Conservation (phyloP, 106 monocot species). For the Platanthera guangdongensis region DNA sequence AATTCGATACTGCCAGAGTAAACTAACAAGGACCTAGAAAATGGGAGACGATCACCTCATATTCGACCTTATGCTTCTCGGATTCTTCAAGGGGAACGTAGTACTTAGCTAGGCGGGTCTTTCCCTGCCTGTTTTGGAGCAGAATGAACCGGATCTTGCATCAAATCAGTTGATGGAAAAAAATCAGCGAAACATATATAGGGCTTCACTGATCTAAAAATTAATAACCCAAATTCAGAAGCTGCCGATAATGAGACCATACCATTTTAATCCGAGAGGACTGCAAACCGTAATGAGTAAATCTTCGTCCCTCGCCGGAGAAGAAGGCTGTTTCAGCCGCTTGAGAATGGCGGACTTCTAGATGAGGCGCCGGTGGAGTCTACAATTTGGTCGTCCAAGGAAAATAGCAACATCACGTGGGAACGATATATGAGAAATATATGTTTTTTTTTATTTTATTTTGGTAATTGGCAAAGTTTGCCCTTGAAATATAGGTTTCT, state of each 20-base stretch:
- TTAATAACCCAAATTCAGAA: not conserved
- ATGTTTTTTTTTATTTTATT: no score
- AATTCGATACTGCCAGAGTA: not conserved
- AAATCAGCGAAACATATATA: not conserved
- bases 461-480: no score
- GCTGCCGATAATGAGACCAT: not conserved
- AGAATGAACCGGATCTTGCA: slow-evolving; percentile 94
- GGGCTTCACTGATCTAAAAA: not conserved
- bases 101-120: slow-evolving; percentile 97
- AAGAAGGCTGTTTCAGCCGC: not conserved
- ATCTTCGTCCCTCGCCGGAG: not conserved
- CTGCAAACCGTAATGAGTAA: not conserved
- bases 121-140: slow-evolving; percentile 95
- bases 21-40: not conserved
- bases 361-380: not conserved
- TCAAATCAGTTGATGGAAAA: slow-evolving; percentile 5
- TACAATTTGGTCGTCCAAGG: not conserved
- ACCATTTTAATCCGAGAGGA: not conserved
- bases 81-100: slow-evolving; percentile 94
- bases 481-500: no score
- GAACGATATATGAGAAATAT: no score
- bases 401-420: no score
- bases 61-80: slow-evolving; percentile 99
- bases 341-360: not conserved
- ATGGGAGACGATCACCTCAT: slow-evolving; percentile 46